Conservation (phyloP, 257 asterid species). For the Nemophila menziesii region DNA sequence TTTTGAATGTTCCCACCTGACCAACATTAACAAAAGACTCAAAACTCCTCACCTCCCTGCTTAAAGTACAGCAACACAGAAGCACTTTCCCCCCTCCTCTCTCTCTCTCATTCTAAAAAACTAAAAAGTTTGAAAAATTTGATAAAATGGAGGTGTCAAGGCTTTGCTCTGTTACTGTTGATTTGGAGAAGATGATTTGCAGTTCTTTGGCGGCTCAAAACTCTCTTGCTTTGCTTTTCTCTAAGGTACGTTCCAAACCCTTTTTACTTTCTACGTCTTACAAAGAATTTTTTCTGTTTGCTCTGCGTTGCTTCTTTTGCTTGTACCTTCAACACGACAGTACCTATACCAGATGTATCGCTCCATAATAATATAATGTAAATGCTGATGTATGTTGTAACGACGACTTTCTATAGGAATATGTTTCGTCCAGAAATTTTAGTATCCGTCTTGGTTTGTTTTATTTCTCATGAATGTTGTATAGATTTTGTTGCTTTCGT, state of each 20-base stretch:
- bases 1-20: neutral
- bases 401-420: neutral
- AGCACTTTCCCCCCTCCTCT: neutral
- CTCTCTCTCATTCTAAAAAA: neutral
- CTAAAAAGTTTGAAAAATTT: neutral
- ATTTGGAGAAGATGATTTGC: conserved; percentile 17
- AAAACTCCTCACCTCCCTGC: neutral
- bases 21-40: neutral
- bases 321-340: too few relatives aligned
- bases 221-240: conserved; percentile 21
- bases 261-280: conserved; percentile 6
- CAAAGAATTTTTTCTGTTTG: neutral
- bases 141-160: conserved; percentile 24
- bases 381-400: too few relatives aligned
- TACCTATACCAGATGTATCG: too few relatives aligned
- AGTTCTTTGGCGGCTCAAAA: conserved; percentile 17
- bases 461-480: neutral
- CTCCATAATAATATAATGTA: too few relatives aligned
- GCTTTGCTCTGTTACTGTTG: conserved; percentile 14
- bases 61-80: neutral
- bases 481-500: neutral
- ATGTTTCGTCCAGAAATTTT: too few relatives aligned
- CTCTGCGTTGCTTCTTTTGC: neutral
- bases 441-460: neutral
- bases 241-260: conserved; percentile 24